Conservation (phyloP, 106 monocot species). For the Acanthochlamys bracteata region DNA sequence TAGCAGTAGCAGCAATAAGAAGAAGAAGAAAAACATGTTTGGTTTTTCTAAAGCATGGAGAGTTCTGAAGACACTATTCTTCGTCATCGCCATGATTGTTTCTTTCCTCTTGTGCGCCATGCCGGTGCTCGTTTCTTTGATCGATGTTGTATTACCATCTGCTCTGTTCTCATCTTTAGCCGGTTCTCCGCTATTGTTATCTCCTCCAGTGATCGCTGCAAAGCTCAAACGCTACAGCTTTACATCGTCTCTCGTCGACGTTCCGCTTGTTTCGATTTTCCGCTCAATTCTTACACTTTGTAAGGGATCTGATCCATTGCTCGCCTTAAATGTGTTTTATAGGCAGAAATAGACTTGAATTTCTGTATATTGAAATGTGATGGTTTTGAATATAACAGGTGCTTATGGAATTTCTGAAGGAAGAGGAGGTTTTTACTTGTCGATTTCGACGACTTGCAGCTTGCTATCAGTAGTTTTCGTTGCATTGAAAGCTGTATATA, state of each 20-base stretch:
- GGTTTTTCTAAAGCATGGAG: slow-evolving; percentile 18
- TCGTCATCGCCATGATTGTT: slow-evolving; percentile 29
- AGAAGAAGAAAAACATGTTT: slow-evolving; percentile 1
- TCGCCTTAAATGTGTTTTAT: not conserved
- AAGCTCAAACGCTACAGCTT: slow-evolving; percentile 34
- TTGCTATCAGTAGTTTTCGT: slow-evolving; percentile 37
- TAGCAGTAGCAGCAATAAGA: not conserved
- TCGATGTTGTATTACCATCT: slow-evolving; percentile 37
- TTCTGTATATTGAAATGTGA: not conserved
- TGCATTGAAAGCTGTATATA: slow-evolving; percentile 38
- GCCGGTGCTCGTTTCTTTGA: slow-evolving; percentile 32
- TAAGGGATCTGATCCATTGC: slow-evolving; percentile 20
- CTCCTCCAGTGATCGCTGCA: not conserved
- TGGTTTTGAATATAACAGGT: slow-evolving; percentile 22
- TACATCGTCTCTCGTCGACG: slow-evolving; percentile 42
- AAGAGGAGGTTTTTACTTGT: slow-evolving; percentile 46
- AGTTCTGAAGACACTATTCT: slow-evolving; percentile 39
- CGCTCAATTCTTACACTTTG: slow-evolving; percentile 60
- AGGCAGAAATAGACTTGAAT: not conserved
- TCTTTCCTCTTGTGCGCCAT: slow-evolving; percentile 49
- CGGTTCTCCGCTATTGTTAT: not conserved
- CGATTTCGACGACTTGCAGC: slow-evolving; percentile 30
- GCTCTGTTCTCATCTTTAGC: slow-evolving; percentile 13
- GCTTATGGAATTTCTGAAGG: slow-evolving; percentile 43
- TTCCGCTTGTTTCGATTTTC: slow-evolving; percentile 44